Percentiles rank a stretch among this genome's conserved stretches.
Evolutionary conservation across 352 stramenopile species (phyloP).

Genomic region (Phytopythium ostracodes): DNA sequence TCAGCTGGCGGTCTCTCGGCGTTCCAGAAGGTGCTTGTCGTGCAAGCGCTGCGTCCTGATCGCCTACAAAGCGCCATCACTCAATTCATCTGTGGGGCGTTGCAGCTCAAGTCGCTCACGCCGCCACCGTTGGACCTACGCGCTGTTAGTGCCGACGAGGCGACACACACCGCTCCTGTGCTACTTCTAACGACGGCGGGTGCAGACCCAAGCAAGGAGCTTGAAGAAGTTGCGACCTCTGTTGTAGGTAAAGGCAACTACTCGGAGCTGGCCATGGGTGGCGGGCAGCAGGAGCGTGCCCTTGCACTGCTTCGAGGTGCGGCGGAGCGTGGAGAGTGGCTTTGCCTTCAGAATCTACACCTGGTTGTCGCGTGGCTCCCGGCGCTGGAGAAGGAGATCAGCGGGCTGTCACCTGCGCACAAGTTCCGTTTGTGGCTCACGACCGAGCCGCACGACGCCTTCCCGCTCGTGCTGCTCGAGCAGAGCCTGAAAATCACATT

Average conservation of each 20-base stretch:
- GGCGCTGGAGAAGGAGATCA: conserved; percentile 90
- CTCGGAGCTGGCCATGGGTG: conserved; percentile 93
- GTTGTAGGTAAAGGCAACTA: conserved; percentile 89
- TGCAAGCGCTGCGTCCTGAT: conserved; percentile 90
- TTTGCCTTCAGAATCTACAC: conserved; percentile 96
- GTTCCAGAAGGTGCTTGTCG: conserved; percentile 93
- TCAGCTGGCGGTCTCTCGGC: conserved; percentile 53
- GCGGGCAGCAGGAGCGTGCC: conserved; percentile 91
- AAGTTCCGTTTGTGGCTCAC: conserved; percentile 96
- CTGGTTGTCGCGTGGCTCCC: conserved; percentile 93
- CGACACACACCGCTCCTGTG: conserved; percentile 75
- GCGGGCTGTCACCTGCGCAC: conserved; percentile 50
- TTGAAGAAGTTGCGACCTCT: conserved; percentile 87
- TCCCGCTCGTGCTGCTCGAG: conserved; percentile 91
- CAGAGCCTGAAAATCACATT: conserved; percentile 94
- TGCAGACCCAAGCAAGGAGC: conserved; percentile 92
- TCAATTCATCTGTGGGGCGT: conserved; percentile 85
- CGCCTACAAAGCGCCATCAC: conserved; percentile 87
- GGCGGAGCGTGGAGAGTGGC: conserved; percentile 86
- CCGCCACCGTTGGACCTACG: conserved; percentile 81
- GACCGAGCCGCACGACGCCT: conserved; percentile 88
- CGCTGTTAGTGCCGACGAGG: conserved; percentile 58
- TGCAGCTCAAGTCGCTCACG: conserved; percentile 86
- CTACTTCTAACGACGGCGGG: conserved; percentile 91
- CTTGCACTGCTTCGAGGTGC: conserved; percentile 75